Percentiles rank a stretch among this genome's conserved stretches.
phyloP scores from a whole-genome alignment of 1,139 yeast genomes.

The Protomyces arabidopsidicola region DNA sequence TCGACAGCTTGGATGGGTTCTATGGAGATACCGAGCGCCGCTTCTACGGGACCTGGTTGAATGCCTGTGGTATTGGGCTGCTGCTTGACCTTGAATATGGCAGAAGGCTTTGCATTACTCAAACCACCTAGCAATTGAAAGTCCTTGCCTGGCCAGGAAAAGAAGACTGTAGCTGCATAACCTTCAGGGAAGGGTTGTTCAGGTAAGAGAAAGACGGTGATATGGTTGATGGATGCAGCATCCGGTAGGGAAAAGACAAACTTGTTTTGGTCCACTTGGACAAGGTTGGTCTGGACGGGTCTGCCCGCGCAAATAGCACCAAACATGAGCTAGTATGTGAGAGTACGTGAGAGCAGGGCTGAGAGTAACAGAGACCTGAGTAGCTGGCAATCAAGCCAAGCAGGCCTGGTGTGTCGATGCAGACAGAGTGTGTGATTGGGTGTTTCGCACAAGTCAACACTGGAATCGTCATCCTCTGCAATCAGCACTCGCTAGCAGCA shows the following conservation, averaged over 20 bases:
- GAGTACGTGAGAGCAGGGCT: not conserved
- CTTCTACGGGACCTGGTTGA: slow-evolving; percentile 31
- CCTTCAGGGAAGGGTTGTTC: slow-evolving; percentile 39
- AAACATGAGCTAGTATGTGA: slow-evolving; percentile 39
- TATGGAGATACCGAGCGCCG: slow-evolving; percentile 72
- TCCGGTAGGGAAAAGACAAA: slow-evolving; percentile 59
- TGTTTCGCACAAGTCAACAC: too few species aligned
- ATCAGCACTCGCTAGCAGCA: too few species aligned
- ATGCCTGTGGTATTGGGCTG: slow-evolving; percentile 39
- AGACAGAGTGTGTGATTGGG: too few species aligned
- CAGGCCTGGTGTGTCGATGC: too few species aligned
- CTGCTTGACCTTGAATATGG: slow-evolving; percentile 68
- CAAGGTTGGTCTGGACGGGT: slow-evolving; percentile 40
- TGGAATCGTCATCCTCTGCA: too few species aligned
- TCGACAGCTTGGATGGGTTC: slow-evolving; percentile 68
- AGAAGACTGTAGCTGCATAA: slow-evolving; percentile 9
- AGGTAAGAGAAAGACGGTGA: slow-evolving; percentile 73
- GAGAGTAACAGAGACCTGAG: not conserved
- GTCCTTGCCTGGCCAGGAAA: slow-evolving; percentile 7
- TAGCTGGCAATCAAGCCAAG: not conserved
- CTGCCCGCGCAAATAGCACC: slow-evolving; percentile 49
- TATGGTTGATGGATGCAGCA: slow-evolving; percentile 62
- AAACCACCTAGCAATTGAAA: slow-evolving; percentile 43
- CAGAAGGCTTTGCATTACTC: slow-evolving; percentile 74
- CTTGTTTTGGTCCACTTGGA: slow-evolving; percentile 60